Evolutionary conservation across 768 basidiomycete species (phyloP).

Genomic region (Cyclocybe cylindracea): DNA sequence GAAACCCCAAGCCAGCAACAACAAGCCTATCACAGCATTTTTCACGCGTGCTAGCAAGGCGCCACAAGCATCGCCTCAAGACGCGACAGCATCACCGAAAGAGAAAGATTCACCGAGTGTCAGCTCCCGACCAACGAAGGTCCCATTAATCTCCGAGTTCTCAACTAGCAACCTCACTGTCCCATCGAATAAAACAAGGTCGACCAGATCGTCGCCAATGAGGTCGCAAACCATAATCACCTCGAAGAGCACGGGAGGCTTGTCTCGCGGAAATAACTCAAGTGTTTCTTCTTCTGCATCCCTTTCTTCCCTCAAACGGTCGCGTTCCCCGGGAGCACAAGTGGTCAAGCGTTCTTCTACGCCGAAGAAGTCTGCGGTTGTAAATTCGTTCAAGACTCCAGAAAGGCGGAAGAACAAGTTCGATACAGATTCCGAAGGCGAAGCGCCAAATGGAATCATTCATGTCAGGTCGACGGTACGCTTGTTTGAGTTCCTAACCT

Average conservation of each 20-base stretch:
- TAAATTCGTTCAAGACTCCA: constrained; percentile 4
- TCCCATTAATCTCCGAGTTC: too few species aligned
- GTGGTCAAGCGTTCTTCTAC: background rate
- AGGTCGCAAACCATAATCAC: background rate
- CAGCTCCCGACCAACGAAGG: too few species aligned
- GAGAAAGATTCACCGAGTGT: constrained; percentile 1
- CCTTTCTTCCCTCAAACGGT: constrained; percentile 16
- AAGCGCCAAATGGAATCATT: constrained; percentile 24
- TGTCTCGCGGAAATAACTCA: background rate
- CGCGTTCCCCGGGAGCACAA: constrained; percentile 13
- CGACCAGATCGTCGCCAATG: background rate
- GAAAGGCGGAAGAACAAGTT: constrained; percentile 35
- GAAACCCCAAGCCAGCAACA: constrained; percentile 20
- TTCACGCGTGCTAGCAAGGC: constrained; percentile 34
- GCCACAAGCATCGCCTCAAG: constrained; percentile 12
- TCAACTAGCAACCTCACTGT: too few species aligned
- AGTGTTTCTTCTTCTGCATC: background rate
- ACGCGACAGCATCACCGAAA: constrained; percentile 7
- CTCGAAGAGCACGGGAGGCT: background rate
- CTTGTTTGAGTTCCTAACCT: background rate
- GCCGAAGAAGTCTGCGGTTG: background rate
- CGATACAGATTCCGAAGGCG: constrained; percentile 37
- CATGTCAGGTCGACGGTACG: constrained; percentile 28
- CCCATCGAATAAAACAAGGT: too few species aligned
- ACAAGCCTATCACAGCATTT: constrained; percentile 46